Percentiles rank a stretch among this genome's conserved stretches.
These are phyloP conservation scores for Sungouiozyma intestinalis DNA, from an alignment of 805 yeast species.

Conservation along the genomic window DNA sequence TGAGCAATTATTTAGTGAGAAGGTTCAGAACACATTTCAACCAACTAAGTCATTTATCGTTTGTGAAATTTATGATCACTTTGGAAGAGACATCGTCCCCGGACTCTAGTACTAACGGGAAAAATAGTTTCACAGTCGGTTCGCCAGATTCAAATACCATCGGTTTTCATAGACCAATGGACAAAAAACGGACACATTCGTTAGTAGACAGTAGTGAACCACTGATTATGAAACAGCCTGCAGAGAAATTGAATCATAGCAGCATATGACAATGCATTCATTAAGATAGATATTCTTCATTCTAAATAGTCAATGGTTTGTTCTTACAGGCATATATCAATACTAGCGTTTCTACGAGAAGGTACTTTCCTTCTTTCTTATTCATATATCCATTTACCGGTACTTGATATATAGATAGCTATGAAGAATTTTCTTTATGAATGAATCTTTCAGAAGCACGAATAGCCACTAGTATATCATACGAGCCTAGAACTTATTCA, in stretches of 20 bases:
- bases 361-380: too few species aligned
- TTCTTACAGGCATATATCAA: too few species aligned
- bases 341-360: too few species aligned
- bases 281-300: too few species aligned
- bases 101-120: not conserved
- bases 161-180: not conserved
- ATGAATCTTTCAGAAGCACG: too few species aligned
- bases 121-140: not conserved
- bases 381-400: not conserved
- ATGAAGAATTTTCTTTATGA: not conserved
- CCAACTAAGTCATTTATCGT: constrained; percentile 22
- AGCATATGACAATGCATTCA: not conserved
- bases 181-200: not conserved
- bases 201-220: not conserved
- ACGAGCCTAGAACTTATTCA: not conserved
- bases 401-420: not conserved
- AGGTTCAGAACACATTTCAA: constrained; percentile 23
- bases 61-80: constrained; percentile 18
- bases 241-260: not conserved
- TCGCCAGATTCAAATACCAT: not conserved
- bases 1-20: constrained; percentile 25
- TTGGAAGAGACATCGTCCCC: not conserved
- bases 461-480: too few species aligned
- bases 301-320: too few species aligned
- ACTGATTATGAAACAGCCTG: not conserved